phyloP scores from a whole-genome alignment of 202 grass and related monocot species.

The Saccharum hybrid region DNA sequence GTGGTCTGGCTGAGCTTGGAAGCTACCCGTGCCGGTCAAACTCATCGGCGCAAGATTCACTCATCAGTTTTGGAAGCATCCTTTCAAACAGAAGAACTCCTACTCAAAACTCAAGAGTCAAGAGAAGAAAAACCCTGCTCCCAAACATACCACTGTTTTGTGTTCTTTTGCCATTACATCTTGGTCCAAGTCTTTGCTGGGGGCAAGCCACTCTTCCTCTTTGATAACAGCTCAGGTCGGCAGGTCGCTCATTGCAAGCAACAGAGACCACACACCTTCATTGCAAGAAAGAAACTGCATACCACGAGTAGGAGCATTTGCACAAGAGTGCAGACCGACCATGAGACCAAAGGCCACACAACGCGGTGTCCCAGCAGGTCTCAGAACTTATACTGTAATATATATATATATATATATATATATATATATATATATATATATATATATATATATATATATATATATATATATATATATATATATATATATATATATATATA shows the following conservation, averaged over 20 bases:
- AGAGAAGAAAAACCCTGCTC: not conserved
- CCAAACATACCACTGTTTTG: slow-evolving; percentile 4
- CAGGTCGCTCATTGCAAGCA: not conserved
- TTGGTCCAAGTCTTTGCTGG: not conserved
- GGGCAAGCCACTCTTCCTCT: not conserved
- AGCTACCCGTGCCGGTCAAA: too few relatives aligned
- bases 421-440: too few relatives aligned
- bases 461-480: too few relatives aligned
- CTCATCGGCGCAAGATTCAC: too few relatives aligned
- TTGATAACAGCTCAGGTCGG: not conserved
- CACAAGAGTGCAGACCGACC: not conserved
- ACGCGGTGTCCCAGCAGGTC: not conserved
- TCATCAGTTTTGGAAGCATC: too few relatives aligned
- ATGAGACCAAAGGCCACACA: too few relatives aligned
- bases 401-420: not conserved
- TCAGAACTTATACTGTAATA: not conserved
- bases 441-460: too few relatives aligned
- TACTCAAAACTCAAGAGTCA: too few relatives aligned
- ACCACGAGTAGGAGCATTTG: not conserved
- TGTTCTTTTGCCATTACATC: not conserved
- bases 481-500: too few relatives aligned
- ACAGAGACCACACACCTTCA: not conserved
- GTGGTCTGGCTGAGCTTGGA: too few relatives aligned
- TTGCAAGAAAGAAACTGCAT: not conserved
- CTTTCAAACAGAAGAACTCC: not conserved